phyloP scores from a whole-genome alignment of 208 protist genomes.

The Acanthamoeba triangularis region DNA sequence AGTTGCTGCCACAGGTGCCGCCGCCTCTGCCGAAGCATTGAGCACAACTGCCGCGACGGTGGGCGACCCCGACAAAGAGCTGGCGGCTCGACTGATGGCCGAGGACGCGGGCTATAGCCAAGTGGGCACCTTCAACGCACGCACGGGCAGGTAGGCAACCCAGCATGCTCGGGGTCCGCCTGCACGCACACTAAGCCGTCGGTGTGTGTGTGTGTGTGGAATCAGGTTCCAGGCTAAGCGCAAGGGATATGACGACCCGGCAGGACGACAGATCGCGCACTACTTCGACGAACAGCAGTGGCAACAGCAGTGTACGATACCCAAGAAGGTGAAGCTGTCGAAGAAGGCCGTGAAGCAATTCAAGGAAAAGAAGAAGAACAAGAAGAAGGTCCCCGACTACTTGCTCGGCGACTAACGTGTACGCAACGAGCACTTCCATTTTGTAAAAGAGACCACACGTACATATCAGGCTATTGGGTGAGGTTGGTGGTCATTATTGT shows the following conservation, averaged over 20 bases:
- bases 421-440: background rate
- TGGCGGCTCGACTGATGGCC: slow-evolving; percentile 58
- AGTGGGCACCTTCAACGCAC: slow-evolving; percentile 68
- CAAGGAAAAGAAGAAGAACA: slow-evolving; percentile 73
- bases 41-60: background rate
- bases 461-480: background rate
- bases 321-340: slow-evolving; percentile 40
- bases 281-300: slow-evolving; percentile 73
- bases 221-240: slow-evolving; percentile 54
- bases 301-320: slow-evolving; percentile 47
- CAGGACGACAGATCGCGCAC: slow-evolving; percentile 67
- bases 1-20: background rate
- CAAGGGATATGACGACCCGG: slow-evolving; percentile 16
- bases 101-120: slow-evolving; percentile 43
- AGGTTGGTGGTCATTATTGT: background rate
- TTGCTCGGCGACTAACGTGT: slow-evolving; percentile 1
- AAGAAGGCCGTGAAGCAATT: slow-evolving; percentile 27
- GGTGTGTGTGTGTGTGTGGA: background rate
- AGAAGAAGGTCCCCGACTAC: slow-evolving; percentile 62
- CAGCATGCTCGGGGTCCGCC: background rate
- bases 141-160: slow-evolving; percentile 14
- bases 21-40: background rate
- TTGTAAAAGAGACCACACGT: background rate
- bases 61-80: slow-evolving; percentile 23
- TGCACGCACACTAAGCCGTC: background rate